Evolutionary conservation across 2,329 filamentous ascomycete genomes (phyloP).

Genomic region (Colletotrichum limetticola): DNA sequence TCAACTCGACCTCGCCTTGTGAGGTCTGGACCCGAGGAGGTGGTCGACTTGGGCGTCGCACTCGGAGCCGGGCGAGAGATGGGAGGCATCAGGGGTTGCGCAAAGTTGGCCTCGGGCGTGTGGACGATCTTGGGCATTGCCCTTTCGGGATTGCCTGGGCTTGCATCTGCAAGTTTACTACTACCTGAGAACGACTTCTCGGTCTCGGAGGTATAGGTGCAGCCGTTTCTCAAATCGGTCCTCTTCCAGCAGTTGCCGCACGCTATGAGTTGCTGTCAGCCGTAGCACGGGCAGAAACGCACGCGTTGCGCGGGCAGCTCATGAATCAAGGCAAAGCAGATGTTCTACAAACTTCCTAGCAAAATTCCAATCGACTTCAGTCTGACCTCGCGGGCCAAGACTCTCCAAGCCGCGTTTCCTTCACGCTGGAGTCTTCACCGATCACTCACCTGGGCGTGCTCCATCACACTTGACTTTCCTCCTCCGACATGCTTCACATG

Average conservation of each 20-base stretch:
- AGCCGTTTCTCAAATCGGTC: constrained; percentile 41
- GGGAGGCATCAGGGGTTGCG: constrained; percentile 4
- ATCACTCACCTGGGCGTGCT: constrained; percentile 46
- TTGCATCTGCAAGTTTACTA: background rate
- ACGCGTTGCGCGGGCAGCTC: too few relatives aligned
- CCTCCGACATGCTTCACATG: constrained; percentile 53
- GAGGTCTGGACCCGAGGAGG: constrained; percentile 13
- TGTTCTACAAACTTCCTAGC: background rate
- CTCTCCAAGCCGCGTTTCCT: background rate
- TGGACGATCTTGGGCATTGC: background rate
- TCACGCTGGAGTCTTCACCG: background rate
- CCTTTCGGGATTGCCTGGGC: background rate
- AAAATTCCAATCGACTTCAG: background rate
- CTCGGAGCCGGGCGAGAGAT: background rate
- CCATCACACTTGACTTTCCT: constrained; percentile 57
- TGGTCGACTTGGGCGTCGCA: constrained; percentile 13
- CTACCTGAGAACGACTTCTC: constrained; percentile 9
- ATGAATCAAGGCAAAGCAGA: background rate
- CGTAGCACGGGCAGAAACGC: background rate
- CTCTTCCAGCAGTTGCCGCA: constrained; percentile 46
- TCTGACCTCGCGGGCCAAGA: background rate
- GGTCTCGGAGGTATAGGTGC: constrained; percentile 40
- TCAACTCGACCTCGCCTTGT: constrained; percentile 7
- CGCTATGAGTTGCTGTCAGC: constrained; percentile 35
- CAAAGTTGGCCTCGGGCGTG: constrained; percentile 11